Conservation (phyloP, 345 rosid genomes). For the Linum lewisii region DNA sequence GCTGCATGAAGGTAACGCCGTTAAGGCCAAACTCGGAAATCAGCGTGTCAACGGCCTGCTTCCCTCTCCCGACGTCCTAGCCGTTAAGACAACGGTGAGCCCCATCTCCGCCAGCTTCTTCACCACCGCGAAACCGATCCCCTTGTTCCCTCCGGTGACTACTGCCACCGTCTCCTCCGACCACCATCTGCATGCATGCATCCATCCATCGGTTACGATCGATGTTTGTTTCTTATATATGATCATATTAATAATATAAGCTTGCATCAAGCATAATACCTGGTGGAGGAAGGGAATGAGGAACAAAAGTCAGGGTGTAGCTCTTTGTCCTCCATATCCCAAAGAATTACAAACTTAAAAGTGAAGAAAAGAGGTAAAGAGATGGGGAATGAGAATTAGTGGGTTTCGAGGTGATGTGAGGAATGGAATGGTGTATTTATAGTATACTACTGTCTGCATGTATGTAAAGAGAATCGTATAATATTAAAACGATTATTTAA, state of each 20-base stretch:
- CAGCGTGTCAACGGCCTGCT: conserved; percentile 40
- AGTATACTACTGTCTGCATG: too few species aligned
- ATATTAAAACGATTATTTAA: too few species aligned
- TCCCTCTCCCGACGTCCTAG: conserved; percentile 56
- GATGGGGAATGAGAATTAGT: too few species aligned
- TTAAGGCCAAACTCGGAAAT: conserved; percentile 22
- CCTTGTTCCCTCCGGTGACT: conserved; percentile 85
- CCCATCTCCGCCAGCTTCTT: conserved; percentile 54
- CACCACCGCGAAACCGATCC: conserved; percentile 69
- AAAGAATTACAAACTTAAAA: too few species aligned
- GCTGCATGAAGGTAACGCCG: conserved; percentile 25
- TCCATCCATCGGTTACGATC: too few species aligned
- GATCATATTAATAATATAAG: not conserved
- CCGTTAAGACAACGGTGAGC: conserved; percentile 56
- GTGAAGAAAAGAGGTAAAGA: not conserved
- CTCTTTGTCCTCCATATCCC: conserved; percentile 18
- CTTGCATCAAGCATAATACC: too few species aligned
- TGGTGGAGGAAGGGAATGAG: conserved; percentile 2
- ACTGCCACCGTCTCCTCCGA: conserved; percentile 49
- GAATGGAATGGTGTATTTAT: too few species aligned
- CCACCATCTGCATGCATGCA: conserved; percentile 57
- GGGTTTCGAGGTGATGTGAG: not conserved
- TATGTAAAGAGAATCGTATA: too few species aligned
- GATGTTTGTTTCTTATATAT: too few species aligned
- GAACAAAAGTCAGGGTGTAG: conserved; percentile 1